Evolutionary conservation across 1,139 yeast genomes (phyloP), one percentile per base, ranked within the genome.

Genomic region (Hansenula sp.): DNA sequence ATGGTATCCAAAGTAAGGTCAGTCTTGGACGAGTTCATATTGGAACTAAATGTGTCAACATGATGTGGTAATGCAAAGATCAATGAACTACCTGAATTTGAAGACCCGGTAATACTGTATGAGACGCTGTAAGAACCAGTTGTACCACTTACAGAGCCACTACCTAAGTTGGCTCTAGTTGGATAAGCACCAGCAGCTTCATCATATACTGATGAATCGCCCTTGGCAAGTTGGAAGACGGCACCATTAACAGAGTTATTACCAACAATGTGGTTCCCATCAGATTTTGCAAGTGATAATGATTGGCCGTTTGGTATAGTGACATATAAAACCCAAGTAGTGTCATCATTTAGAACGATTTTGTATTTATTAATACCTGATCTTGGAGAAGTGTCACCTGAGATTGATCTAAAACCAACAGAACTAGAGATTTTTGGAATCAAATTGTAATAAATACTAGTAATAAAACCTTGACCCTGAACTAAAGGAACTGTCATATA

Each of bases 381-480:
- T n/a, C 59, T 48, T 18, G 64, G 57, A 4, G 56, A 46, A 2
- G 59, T 57, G 12, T 52, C 48, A 46, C 56, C 59, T 9, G 13
- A 8, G 12, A 24, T 50, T 53, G 29, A 77, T 64, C n/a, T 66
- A 51, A 83, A 67, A 0, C 92, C 94, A 29, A 82, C 84, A 36
- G 77, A 77, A 24, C 87, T 78, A 3, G 71, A 69, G 33, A 83
- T 57, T 21, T 70, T 64, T 1, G 89, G 83, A 8, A 67, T 67
- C 29, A 82, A 62, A 44, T 70, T 70, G 29, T 68, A 63, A 47
- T 82, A 83, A 3, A 79, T 65, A 2, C 84, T 82, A 6, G 87
- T 77, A 13, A 80, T 63, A 44, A 82, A 77, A 0, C 90, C 90
- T 84, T 81, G 81, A 14, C 94, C 94, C 55, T 75, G 79, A 9